Percentiles rank a stretch among this genome's conserved stretches.
Evolutionary conservation across 2,329 filamentous ascomycete genomes (phyloP).

Genomic region (Aplosporella prunicola): DNA sequence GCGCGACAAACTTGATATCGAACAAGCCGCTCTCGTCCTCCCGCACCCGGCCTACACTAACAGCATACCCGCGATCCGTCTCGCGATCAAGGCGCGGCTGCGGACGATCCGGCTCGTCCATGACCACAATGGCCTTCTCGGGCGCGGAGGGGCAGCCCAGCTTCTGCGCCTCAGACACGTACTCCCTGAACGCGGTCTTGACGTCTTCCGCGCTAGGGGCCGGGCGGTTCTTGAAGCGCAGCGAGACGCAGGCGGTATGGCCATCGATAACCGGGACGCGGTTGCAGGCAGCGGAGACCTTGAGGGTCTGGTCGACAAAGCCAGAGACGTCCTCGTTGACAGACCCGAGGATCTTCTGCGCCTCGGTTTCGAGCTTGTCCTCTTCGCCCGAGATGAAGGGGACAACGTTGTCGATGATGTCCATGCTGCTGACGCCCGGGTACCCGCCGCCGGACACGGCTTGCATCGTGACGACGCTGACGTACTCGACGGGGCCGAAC

Average conservation of each 20-base stretch:
- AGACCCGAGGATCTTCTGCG: slow-evolving; percentile 81
- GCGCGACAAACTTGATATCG: slow-evolving; percentile 86
- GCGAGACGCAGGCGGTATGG: slow-evolving; percentile 86
- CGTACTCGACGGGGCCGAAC: slow-evolving; percentile 67
- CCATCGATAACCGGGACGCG: slow-evolving; percentile 92
- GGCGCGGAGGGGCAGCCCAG: slow-evolving; percentile 85
- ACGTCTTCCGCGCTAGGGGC: slow-evolving; percentile 67
- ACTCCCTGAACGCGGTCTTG: slow-evolving; percentile 67
- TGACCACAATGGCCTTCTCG: slow-evolving; percentile 68
- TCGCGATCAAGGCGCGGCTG: slow-evolving; percentile 88
- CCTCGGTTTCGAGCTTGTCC: slow-evolving; percentile 91
- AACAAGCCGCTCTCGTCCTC: slow-evolving; percentile 84
- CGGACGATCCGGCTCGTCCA: slow-evolving; percentile 81
- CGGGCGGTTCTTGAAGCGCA: slow-evolving; percentile 69
- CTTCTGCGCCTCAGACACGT: slow-evolving; percentile 70
- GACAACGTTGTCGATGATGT: slow-evolving; percentile 91
- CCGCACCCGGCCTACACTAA: slow-evolving; percentile 78
- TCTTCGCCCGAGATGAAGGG: slow-evolving; percentile 91
- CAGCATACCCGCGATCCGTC: slow-evolving; percentile 74
- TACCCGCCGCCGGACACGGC: slow-evolving; percentile 89
- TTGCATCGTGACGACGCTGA: slow-evolving; percentile 90
- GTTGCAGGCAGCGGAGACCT: slow-evolving; percentile 81
- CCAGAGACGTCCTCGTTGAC: slow-evolving; percentile 63
- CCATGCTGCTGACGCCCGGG: slow-evolving; percentile 85
- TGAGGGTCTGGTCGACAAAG: slow-evolving; percentile 68